Conservation (phyloP, 2,329 filamentous ascomycete genomes). For the Diatrype stigma region DNA sequence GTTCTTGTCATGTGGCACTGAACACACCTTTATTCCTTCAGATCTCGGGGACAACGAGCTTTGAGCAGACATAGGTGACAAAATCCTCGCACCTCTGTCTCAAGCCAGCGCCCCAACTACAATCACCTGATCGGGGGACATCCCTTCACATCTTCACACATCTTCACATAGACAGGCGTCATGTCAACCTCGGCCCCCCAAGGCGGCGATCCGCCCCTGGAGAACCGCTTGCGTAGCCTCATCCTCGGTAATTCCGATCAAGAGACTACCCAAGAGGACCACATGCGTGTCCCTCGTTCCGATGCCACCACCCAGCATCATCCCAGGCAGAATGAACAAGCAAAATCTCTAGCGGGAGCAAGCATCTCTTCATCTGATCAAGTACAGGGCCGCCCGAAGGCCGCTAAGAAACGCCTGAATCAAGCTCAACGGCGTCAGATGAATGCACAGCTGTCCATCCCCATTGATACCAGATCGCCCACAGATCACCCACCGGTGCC, state of each 20-base stretch:
- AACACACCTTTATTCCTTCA: too few species aligned
- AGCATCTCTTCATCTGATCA: slow-evolving; percentile 1
- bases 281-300: neutral
- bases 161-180: slow-evolving; percentile 19
- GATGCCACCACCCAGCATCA: neutral
- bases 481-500: slow-evolving; percentile 22
- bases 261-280: neutral
- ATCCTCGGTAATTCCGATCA: slow-evolving; percentile 49
- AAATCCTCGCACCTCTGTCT: too few species aligned
- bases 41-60: too few species aligned
- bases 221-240: slow-evolving; percentile 55
- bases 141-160: too few species aligned
- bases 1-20: too few species aligned
- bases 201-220: slow-evolving; percentile 31
- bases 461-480: slow-evolving; percentile 42
- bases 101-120: too few species aligned
- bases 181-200: neutral
- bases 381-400: slow-evolving; percentile 20
- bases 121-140: too few species aligned
- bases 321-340: slow-evolving; percentile 1
- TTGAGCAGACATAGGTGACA: too few species aligned
- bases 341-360: slow-evolving; percentile 1
- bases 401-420: slow-evolving; percentile 50
- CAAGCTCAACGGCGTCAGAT: slow-evolving; percentile 62
- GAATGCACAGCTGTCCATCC: slow-evolving; percentile 54